phyloP scores from a whole-genome alignment of 2,329 filamentous ascomycete genomes.

The Aspergillus fumigatus region DNA sequence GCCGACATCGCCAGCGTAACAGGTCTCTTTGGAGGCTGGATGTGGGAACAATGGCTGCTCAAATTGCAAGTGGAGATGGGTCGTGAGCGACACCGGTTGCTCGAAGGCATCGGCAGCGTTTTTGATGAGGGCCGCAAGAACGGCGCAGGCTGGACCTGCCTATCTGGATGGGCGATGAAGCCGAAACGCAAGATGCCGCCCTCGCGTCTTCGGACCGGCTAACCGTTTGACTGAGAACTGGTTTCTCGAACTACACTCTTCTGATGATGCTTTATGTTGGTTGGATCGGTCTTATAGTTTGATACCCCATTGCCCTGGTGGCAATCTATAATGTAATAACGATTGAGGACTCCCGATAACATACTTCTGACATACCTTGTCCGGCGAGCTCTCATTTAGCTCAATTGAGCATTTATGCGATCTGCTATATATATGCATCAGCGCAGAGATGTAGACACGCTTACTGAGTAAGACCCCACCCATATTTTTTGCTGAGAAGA shows the following conservation, averaged over 20 bases:
- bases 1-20: conserved; percentile 69
- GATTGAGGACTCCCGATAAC: neutral
- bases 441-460: neutral
- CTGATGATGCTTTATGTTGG: neutral
- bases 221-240: conserved; percentile 2
- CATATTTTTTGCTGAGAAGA: neutral
- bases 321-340: conserved; percentile 15
- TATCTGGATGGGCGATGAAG: conserved; percentile 58
- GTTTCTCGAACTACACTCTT: neutral
- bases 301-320: conserved; percentile 15
- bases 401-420: neutral
- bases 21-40: conserved; percentile 79
- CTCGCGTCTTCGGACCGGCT: neutral
- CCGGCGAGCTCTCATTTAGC: neutral
- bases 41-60: conserved; percentile 95
- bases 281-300: conserved; percentile 3
- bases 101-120: conserved; percentile 54
- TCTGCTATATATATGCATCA: neutral
- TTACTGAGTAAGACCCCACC: neutral
- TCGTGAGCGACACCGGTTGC: conserved; percentile 51
- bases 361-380: neutral
- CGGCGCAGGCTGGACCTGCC: conserved; percentile 55
- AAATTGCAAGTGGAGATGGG: conserved; percentile 84
- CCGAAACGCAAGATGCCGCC: conserved; percentile 25
- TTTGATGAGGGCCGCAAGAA: conserved; percentile 58